These are phyloP conservation scores for Colletotrichum godetiae DNA, from an alignment of 2,329 filamentous ascomycete genomes.

Conservation along the genomic window DNA sequence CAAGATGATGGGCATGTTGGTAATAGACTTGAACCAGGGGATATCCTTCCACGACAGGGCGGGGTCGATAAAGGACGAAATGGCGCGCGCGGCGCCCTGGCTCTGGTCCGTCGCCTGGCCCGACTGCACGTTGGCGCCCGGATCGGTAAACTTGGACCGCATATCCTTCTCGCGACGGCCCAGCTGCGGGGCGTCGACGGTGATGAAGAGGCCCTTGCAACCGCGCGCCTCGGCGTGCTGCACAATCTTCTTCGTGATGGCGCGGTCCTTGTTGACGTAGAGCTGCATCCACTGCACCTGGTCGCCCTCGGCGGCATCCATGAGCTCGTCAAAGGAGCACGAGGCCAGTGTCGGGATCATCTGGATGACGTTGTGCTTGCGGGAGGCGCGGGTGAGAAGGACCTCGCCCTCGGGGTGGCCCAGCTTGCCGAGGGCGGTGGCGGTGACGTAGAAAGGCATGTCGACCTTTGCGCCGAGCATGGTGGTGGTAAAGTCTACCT, in stretches of 20 bases:
- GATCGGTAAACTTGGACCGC: slow-evolving; percentile 90
- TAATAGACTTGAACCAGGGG: slow-evolving; percentile 91
- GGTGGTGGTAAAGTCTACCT: slow-evolving; percentile 86
- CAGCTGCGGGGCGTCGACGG: slow-evolving; percentile 95
- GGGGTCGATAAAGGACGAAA: slow-evolving; percentile 97
- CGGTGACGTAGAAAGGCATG: slow-evolving; percentile 96
- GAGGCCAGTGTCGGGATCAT: slow-evolving; percentile 99
- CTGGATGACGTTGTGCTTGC: slow-evolving; percentile 90
- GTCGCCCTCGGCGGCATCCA: slow-evolving; percentile 82
- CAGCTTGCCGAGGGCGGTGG: slow-evolving; percentile 94
- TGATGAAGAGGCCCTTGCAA: slow-evolving; percentile 97
- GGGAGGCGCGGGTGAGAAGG: slow-evolving; percentile 84
- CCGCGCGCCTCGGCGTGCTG: slow-evolving; percentile 91
- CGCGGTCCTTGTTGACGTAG: slow-evolving; percentile 95
- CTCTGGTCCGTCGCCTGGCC: slow-evolving; percentile 83
- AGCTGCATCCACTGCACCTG: slow-evolving; percentile 98
- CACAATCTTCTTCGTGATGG: slow-evolving; percentile 90
- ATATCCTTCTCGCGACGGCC: slow-evolving; percentile 97
- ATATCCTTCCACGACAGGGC: slow-evolving; percentile 94
- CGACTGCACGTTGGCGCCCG: slow-evolving; percentile 83
- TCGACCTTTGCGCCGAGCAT: slow-evolving; percentile 91
- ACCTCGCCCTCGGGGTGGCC: slow-evolving; percentile 96
- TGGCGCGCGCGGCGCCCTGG: slow-evolving; percentile 93
- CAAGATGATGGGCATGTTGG: slow-evolving; percentile 92
- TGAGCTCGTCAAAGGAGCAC: slow-evolving; percentile 96